A percentile compares a stretch with the other conserved stretches of the same genome.
These are phyloP conservation scores for Salix purpurea DNA, from an alignment of 345 rosid species.

Conservation along the genomic window DNA sequence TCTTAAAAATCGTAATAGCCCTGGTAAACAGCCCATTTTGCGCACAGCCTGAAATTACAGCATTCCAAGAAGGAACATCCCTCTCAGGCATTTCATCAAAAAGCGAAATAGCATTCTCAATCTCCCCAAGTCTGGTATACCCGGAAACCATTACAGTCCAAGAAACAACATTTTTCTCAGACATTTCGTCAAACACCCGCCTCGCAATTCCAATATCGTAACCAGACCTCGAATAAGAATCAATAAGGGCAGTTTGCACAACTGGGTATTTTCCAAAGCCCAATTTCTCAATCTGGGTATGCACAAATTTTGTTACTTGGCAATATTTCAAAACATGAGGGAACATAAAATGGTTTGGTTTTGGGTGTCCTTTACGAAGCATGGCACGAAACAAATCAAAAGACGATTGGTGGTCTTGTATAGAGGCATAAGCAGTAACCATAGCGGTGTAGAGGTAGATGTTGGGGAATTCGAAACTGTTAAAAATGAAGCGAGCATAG, in stretches of 20 bases:
- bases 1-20: conserved; percentile 56
- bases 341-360: conserved; percentile 67
- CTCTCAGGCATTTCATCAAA: conserved; percentile 70
- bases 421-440: conserved; percentile 66
- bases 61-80: conserved; percentile 92
- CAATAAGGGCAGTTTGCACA: conserved; percentile 72
- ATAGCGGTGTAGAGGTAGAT: conserved; percentile 65
- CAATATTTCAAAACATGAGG: conserved; percentile 67
- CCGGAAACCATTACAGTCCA: conserved; percentile 88
- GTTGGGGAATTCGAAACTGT: conserved; percentile 48
- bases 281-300: conserved; percentile 48
- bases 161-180: conserved; percentile 56
- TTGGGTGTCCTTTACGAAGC: conserved; percentile 43
- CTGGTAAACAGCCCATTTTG: conserved; percentile 71
- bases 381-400: conserved; percentile 53
- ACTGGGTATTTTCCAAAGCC: conserved; percentile 58
- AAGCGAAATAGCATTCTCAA: conserved; percentile 45
- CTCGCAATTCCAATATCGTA: conserved; percentile 41
- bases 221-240: conserved; percentile 54
- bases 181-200: conserved; percentile 73
- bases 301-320: conserved; percentile 47
- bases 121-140: conserved; percentile 54
- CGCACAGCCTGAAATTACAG: conserved; percentile 73
- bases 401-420: conserved; percentile 35
- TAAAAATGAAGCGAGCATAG: conserved; percentile 64